Base-by-base conservation (phyloP, 1,139 yeast species). In the Diutina sp. region DNA sequence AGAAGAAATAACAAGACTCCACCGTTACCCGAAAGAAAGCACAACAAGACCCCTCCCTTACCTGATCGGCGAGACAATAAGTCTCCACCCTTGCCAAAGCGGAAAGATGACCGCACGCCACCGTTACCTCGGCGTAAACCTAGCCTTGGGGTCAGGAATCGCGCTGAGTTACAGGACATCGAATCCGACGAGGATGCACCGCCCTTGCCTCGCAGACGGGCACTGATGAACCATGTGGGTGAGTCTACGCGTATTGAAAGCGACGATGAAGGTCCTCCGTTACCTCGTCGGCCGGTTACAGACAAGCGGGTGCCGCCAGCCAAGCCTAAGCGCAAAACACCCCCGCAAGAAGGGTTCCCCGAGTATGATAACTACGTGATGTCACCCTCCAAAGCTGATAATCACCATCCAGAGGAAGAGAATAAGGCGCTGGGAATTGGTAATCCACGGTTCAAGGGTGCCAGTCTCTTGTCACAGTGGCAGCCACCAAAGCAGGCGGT, bases 401-500 rank as follows among this genome's bases (percentile, higher is more conserved):
- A 12, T 35, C 14, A 35, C 41, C 41, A 12, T 11, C 12, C 12
- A 9, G 41, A 35, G 6, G 41, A 35, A 11, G 41, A n/a, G n/a
- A n/a, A 1, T 5, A 35, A 35, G 41, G 7, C 41, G 2, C 41
- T 9, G n/a, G 41, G 41, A 5, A 5, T 28, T 11, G 29, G 29
- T 11, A 46, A 16, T 6, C 38, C 51, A 2, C n/a, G n/a, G 8
- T 32, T 30, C 14, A 12, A 38, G 6, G 44, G 53, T 8, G 21
- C 41, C 14, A 50, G 53, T 50, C 18, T 50, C 3, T 38, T 50
- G n/a, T 50, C 53, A 9, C 53, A 50, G 9, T 50, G 53, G 53
- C 32, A 30, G 18, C 53, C 53, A 7, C 53, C 53, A 8, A 8
- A 28, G 44, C 16, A 5, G 28, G 29, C 29, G 8, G 32, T 50